These are phyloP conservation scores for Carex scoparia DNA, from an alignment of 176 grass and related monocot genomes.

Conservation along the genomic window DNA sequence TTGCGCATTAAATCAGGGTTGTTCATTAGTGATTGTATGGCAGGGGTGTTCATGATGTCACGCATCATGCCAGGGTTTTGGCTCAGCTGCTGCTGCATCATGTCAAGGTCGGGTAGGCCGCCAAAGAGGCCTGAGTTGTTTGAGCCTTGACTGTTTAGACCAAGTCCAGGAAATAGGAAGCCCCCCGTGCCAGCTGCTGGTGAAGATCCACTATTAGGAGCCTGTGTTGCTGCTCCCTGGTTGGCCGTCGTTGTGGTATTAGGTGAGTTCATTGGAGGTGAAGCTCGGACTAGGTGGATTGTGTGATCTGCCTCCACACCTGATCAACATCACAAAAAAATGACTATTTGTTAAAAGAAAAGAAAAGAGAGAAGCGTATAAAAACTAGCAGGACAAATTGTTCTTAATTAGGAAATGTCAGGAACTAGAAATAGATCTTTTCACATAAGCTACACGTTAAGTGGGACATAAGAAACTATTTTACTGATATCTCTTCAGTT, in stretches of 20 bases:
- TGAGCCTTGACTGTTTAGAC: conserved; percentile 42
- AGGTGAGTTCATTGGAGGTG: conserved; percentile 39
- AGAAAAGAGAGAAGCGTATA: background rate
- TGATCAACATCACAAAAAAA: conserved; percentile 32
- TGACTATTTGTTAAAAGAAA: background rate
- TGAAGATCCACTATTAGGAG: conserved; percentile 34
- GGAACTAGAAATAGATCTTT: background rate
- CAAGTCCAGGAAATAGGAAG: conserved; percentile 50
- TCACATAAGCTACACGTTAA: background rate
- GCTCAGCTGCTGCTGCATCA: conserved; percentile 86
- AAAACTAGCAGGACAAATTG: background rate
- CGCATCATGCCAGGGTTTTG: conserved; percentile 97
- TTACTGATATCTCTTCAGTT: background rate
- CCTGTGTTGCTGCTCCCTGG: conserved; percentile 35
- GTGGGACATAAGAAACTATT: background rate
- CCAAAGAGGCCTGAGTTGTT: conserved; percentile 46
- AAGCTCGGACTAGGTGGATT: conserved; percentile 89
- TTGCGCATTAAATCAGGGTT: conserved; percentile 95
- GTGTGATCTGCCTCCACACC: conserved; percentile 94
- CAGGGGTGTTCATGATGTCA: conserved; percentile 96
- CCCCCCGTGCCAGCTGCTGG: conserved; percentile 40
- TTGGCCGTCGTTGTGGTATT: conserved; percentile 42
- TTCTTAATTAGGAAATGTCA: background rate
- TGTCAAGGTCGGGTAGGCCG: conserved; percentile 62
- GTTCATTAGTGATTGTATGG: conserved; percentile 83